Evolutionary conservation across 257 asterid species (phyloP), one percentile per base, ranked within the genome.

Genomic region (Nicotiana knightiana): DNA sequence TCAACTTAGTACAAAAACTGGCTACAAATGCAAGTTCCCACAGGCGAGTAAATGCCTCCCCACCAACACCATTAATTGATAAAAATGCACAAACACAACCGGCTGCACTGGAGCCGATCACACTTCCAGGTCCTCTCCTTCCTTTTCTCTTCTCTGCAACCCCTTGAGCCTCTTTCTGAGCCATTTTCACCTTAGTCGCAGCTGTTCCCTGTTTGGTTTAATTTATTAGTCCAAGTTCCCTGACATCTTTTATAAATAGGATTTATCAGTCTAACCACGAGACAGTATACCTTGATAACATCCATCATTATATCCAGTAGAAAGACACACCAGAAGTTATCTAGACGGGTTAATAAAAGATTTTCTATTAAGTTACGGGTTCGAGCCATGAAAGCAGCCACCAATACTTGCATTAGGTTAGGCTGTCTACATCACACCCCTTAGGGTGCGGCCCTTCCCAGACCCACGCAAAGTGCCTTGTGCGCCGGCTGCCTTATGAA

Each of bases 101-200:
- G 0, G 99, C 98, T 59, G 97, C 96, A 90, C 99, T 96, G 8
- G 99, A 96, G 81, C 99, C 99, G 58, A 96, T 86, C 88, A 96
- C 99, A 73, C 99, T 96, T 63, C 93, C 97, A 1, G 97, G 97
- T 48, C 99, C 99, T 88, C 99, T 88, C 90, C 98, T 90, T 79
- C 99, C 99, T 83, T 85, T 93, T 85, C 89, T 88, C 90, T 96
- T 96, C 95, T 96, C 99, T 13, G 99, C 98, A 82, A 96, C 89
- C 37, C 99, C 99, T 83, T 93, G 95, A 59, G 97, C 95, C 86
- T 96, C 99, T 91, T 96, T 96, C 88, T 96, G 92, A 75, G 93
- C 95, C 97, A 96, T 93, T 89, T 96, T 96, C 88, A 96, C 97
- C 88, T 94, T 96, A 3, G 99, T 96, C 32, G 83, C 98, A 0